These are phyloP conservation scores for Acacia pycnantha DNA, from an alignment of 331 rosid species.

Conservation along the genomic window DNA sequence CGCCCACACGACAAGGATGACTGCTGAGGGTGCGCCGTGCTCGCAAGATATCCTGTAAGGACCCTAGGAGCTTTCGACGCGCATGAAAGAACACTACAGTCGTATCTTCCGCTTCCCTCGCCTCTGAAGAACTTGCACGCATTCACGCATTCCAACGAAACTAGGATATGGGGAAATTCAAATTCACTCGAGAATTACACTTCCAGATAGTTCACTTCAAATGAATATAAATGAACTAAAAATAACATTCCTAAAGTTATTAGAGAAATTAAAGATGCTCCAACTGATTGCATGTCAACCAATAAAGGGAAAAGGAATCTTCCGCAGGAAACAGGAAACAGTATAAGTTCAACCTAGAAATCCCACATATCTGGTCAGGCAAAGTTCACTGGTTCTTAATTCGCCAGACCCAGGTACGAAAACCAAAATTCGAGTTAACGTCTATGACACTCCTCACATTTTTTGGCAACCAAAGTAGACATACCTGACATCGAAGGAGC, in stretches of 20 bases:
- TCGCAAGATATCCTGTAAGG: constrained; percentile 91
- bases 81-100: constrained; percentile 74
- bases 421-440: constrained; percentile 15
- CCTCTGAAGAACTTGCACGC: constrained; percentile 72
- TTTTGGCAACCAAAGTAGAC: constrained; percentile 23
- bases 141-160: constrained; percentile 91
- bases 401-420: neutral
- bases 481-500: constrained; percentile 94
- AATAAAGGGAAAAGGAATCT: neutral
- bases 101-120: constrained; percentile 81
- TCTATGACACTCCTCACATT: constrained; percentile 21
- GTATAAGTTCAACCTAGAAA: constrained; percentile 8
- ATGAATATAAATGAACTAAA: neutral
- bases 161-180: constrained; percentile 46
- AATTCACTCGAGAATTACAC: constrained; percentile 30
- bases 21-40: constrained; percentile 72
- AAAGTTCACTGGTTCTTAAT: constrained; percentile 14
- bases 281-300: constrained; percentile 19
- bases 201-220: constrained; percentile 16
- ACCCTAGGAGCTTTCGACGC: constrained; percentile 97
- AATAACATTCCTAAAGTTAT: neutral
- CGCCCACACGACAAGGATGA: constrained; percentile 37
- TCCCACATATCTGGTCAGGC: neutral
- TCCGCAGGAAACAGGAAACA: neutral
- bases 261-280: constrained; percentile 19